Conservation (phyloP, 805 yeast species). For the Metschnikowia sp. region DNA sequence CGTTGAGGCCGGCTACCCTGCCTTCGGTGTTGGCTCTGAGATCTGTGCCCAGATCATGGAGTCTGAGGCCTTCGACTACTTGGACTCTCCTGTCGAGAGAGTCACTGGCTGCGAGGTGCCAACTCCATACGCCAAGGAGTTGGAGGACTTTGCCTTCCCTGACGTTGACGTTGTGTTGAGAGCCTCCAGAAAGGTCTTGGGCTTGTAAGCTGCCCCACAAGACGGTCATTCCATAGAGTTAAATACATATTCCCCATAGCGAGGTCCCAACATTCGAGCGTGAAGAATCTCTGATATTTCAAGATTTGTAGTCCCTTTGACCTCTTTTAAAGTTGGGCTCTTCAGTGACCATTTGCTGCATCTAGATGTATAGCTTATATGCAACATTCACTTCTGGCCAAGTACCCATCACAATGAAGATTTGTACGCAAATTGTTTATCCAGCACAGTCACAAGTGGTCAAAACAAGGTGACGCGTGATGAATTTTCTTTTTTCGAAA, state of each 20-base stretch:
- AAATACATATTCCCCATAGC: not conserved
- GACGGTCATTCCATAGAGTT: not conserved
- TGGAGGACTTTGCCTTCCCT: constrained; percentile 99
- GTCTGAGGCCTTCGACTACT: constrained; percentile 95
- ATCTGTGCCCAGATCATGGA: constrained; percentile 97
- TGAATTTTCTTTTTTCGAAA: not conserved
- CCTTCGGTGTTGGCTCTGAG: constrained; percentile 98
- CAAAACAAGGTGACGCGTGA: no score
- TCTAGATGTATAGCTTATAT: no score
- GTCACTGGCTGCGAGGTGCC: constrained; percentile 99
- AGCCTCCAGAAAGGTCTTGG: constrained; percentile 78
- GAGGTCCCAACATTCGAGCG: no score
- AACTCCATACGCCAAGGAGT: constrained; percentile 94
- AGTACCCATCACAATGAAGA: no score
- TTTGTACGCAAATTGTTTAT: no score
- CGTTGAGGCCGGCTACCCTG: constrained; percentile 97
- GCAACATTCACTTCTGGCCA: no score
- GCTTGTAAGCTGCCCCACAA: constrained; percentile 41
- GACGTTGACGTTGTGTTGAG: constrained; percentile 85
- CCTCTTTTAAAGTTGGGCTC: no score
- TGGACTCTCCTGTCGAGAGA: constrained; percentile 98
- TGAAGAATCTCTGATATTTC: no score
- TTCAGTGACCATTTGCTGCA: no score
- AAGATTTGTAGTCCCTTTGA: no score
- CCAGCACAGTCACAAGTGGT: no score